Base-by-base conservation (phyloP, 345 rosid genomes). In the Linum tenue region DNA sequence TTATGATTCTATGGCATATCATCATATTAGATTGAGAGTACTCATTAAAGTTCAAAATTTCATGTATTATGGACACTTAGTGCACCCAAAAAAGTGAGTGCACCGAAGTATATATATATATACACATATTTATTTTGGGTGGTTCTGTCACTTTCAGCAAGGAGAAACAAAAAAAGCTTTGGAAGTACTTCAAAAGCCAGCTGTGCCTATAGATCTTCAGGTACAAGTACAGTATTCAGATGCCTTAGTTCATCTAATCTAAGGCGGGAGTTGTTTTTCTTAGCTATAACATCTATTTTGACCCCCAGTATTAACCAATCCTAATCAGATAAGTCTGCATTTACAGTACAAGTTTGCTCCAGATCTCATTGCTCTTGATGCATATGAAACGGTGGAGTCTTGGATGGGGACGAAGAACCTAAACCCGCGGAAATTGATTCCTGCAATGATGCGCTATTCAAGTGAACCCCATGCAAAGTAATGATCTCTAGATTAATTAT, bases 401-500 rank as follows among this genome's bases (percentile, higher is more conserved):
- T 94, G 99, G 97, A 88, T 94, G 96, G 77, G 87, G 66, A 84
- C 81, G 57, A 85, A 90, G 79, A 79, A 88, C 70, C 80, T 94
- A 63, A 88, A 91, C 68, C 97, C 99, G 37, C 84, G 97, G 83
- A 94, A 87, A 74, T 74, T 94, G 65, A 84, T 90, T 74, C 95
- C 97, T 75, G 97, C 99, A 65, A 90, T 94, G 99, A 88, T 94
- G 97, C 97, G 96, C 56, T 94, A 94, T 84, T 88, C 96, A 74
- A 88, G 91, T 71, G 97, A 90, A 80, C 99, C 97, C 80, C 99
- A 90, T 94, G 96, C 97, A 67, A 94, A 89, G 99, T 94, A 88
- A 77, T 67, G 65, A 43, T 53, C 14, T 58, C 62, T 69, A 56
- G n/a, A 43, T 60, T 7, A 53, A 56, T 71, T 22, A 22, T 60